A percentile compares a stretch with the other conserved stretches of the same genome.
phyloP scores from a whole-genome alignment of 1,284 basidiomycete species.

The Boletus nobilissimus region DNA sequence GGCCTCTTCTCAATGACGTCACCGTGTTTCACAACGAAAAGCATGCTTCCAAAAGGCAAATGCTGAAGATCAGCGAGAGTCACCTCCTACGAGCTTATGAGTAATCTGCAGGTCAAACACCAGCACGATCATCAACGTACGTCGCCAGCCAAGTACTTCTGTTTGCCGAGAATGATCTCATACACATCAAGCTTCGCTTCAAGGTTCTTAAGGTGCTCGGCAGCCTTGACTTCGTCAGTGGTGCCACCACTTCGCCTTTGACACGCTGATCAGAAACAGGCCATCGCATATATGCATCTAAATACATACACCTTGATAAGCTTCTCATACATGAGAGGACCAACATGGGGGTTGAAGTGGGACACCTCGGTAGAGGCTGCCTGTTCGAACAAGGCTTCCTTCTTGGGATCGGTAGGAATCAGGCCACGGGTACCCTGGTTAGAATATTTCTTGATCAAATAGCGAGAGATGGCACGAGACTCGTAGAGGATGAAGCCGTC shows the following conservation, averaged over 20 bases:
- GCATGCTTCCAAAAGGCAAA: constrained; percentile 54
- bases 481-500: constrained; percentile 61
- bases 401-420: constrained; percentile 47
- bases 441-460: constrained; percentile 58
- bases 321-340: constrained; percentile 43
- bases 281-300: constrained; percentile 12
- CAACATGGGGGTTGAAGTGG: constrained; percentile 45
- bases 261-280: neutral
- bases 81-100: constrained; percentile 46
- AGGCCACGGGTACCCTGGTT: constrained; percentile 48
- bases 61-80: constrained; percentile 66
- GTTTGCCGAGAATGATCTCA: constrained; percentile 57
- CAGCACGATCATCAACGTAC: constrained; percentile 40
- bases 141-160: constrained; percentile 61
- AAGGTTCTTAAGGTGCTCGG: constrained; percentile 41
- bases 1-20: constrained; percentile 34
- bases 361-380: constrained; percentile 40
- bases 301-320: constrained; percentile 50
- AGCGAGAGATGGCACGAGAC: constrained; percentile 63
- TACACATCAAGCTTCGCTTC: constrained; percentile 55
- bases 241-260: constrained; percentile 11
- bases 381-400: constrained; percentile 48
- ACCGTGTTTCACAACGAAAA: neutral
- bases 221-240: constrained; percentile 44
- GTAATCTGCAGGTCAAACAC: neutral